Evolutionary conservation across 2,329 filamentous ascomycete species (phyloP), one percentile per base, ranked within the genome.

Genomic region (Talaromyces atroroseus): DNA sequence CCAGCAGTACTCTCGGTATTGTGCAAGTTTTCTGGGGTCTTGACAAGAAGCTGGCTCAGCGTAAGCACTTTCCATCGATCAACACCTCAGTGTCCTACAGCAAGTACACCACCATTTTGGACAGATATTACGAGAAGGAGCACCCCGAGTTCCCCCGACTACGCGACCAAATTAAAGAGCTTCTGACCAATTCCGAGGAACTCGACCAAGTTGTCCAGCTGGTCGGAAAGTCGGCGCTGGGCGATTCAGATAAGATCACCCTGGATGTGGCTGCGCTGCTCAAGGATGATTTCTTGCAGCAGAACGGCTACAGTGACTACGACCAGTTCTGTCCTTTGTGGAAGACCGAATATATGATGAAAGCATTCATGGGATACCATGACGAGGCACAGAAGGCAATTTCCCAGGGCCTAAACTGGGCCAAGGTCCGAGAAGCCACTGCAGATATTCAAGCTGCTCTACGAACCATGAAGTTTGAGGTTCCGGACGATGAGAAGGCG

Each of bases 301-400:
- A 99, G 75, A 99, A 99, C 78, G 94, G 94, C 61, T 99, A 99
- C 84, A 94, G 89, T 64, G 90, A 97, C 76, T 97, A 99, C 73
- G 94, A 99, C 71, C 92, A 97, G 78, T 99, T 95, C 85, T 99
- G 94, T 71, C 94, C 94, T 50, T 83, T 99, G 69, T 99, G 94
- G 94, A 99, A 99, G 87, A 99, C 94, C 0, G 89, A 95, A 74
- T 99, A 94, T 87, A 97, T 99, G 94, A 99, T 99, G 94, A 96
- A 95, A 83, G 88, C 90, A 62, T 97, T 99, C 86, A 89, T 99
- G 81, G 89, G 87, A 58, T 99, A 92, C 83, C 90, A 96, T 72
- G 95, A 99, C 68, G 94, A 99, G 80, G 87, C 90, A 23, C 92
- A 97, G 74, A 97, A 96, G 83, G 91, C 90, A 6, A 83, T 99